Evolutionary conservation across 2,329 filamentous ascomycete species (phyloP), one percentile per base, ranked within the genome.

Genomic region (Helotiales sp.): DNA sequence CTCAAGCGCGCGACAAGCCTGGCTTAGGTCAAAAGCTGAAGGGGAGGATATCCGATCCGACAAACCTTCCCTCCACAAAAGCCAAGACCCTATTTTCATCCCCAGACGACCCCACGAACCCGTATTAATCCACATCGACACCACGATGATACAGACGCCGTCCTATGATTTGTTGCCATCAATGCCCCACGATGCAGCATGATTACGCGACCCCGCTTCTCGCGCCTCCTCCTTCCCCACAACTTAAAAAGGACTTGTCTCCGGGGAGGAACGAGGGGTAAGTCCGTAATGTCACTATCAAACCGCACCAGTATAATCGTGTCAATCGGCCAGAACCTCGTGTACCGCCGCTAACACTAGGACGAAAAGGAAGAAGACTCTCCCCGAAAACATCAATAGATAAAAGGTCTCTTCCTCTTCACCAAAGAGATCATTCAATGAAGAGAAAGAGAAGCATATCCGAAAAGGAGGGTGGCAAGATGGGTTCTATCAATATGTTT

Each of bases 401-500:
- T 19, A 44, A 22, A 12, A 24, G 40, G 12, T 15, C 40, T 27
- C 40, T 12, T 6, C 40, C 40, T 19, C 36, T 40, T 19, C 24
- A 19, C 36, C 24, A 17, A 9, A 40, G 36, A 13, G 27, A 12
- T 25, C 5, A 24, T 25, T 2, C n/a, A n/a, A n/a, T n/a, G n/a
- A n/a, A n/a, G n/a, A n/a, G n/a, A n/a, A n/a, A n/a, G n/a, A n/a
- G n/a, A n/a, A n/a, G n/a, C n/a, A n/a, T n/a, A n/a, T n/a, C n/a
- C n/a, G n/a, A 27, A 27, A 17, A 27, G 25, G 33, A 38, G 31
- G 42, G 25, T 30, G 34, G 27, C 40, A 24, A 27, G 13, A 61
- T 61, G 59, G 59, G 59, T 29, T 61, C 59, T 29, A 53, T 54
- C 29, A 44, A 25, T 29, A 19, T 44, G 19, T 65, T 68, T 48